Conservation (phyloP, 148 eudicot species). For the Hydrangea macrophylla region DNA sequence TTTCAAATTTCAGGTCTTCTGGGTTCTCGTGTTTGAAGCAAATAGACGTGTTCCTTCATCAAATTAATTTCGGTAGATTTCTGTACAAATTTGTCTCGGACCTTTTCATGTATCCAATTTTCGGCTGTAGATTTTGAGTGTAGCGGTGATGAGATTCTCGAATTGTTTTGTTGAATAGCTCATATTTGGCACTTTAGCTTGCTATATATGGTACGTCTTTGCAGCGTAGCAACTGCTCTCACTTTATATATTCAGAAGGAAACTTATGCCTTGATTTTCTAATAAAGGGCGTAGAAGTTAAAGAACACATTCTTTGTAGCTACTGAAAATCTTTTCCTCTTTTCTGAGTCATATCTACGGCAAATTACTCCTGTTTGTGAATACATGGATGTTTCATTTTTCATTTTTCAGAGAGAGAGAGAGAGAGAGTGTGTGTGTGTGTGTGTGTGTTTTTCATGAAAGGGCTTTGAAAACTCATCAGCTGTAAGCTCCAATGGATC, state of each 20-base stretch:
- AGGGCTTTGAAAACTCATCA: too few species aligned
- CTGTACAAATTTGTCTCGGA: not conserved
- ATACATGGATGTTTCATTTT: too few species aligned
- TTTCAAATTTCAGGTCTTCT: constrained; percentile 25
- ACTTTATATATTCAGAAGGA: not conserved
- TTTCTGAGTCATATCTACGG: not conserved
- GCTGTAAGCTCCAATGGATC: too few species aligned
- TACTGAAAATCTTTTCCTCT: not conserved
- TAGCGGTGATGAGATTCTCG: not conserved
- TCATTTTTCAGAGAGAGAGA: too few species aligned
- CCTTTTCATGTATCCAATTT: not conserved
- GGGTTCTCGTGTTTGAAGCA: constrained; percentile 24
- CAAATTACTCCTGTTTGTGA: too few species aligned
- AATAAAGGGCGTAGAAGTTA: not conserved
- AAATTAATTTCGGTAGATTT: not conserved
- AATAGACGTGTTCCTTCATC: constrained; percentile 11
- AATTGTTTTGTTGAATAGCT: not conserved
- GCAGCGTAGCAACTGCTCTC: too few species aligned
- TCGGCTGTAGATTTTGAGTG: not conserved
- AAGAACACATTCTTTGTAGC: not conserved
- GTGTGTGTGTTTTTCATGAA: too few species aligned
- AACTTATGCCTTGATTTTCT: not conserved
- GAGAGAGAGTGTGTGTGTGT: too few species aligned
- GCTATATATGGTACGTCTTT: not conserved
- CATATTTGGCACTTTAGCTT: too few species aligned